These are phyloP conservation scores for Ophiosphaerella korrae DNA, from an alignment of 2,329 filamentous ascomycete species.

Conservation along the genomic window DNA sequence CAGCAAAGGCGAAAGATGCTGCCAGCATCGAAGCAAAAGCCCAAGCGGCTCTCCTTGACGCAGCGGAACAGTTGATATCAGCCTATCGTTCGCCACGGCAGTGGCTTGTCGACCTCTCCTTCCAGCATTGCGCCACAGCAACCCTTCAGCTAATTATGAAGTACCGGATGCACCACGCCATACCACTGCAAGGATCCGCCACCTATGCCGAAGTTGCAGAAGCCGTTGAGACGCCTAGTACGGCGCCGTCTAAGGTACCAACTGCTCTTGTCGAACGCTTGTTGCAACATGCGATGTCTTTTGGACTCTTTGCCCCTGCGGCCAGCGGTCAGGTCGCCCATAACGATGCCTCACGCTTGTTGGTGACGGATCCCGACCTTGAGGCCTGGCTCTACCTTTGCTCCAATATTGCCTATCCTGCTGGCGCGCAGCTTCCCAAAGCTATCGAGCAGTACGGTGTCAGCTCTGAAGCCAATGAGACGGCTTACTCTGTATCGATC, in stretches of 20 bases:
- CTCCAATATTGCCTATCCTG: constrained; percentile 2
- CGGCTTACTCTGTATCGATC: constrained; percentile 1
- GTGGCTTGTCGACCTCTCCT: constrained; percentile 1
- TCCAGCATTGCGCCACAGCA: constrained; percentile 3
- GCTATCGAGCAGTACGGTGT: constrained; percentile 1
- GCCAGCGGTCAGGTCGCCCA: neutral
- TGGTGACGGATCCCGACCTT: constrained; percentile 1
- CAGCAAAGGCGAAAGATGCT: neutral
- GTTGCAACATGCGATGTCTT: constrained; percentile 2
- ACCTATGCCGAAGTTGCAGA: neutral
- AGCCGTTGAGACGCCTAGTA: neutral
- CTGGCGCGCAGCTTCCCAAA: constrained; percentile 2
- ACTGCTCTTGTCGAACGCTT: neutral
- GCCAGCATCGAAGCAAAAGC: neutral
- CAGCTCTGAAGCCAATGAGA: constrained; percentile 1
- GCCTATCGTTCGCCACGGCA: neutral
- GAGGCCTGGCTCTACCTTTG: constrained; percentile 3
- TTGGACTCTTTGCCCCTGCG: neutral
- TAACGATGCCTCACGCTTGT: neutral
- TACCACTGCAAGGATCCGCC: neutral
- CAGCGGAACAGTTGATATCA: neutral
- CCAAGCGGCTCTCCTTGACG: neutral
- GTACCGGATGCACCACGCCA: constrained; percentile 2
- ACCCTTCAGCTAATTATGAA: constrained; percentile 1
- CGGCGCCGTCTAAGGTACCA: neutral